These are phyloP conservation scores for Diaporthe humulicola DNA, from an alignment of 2,329 filamentous ascomycete genomes.

Conservation along the genomic window DNA sequence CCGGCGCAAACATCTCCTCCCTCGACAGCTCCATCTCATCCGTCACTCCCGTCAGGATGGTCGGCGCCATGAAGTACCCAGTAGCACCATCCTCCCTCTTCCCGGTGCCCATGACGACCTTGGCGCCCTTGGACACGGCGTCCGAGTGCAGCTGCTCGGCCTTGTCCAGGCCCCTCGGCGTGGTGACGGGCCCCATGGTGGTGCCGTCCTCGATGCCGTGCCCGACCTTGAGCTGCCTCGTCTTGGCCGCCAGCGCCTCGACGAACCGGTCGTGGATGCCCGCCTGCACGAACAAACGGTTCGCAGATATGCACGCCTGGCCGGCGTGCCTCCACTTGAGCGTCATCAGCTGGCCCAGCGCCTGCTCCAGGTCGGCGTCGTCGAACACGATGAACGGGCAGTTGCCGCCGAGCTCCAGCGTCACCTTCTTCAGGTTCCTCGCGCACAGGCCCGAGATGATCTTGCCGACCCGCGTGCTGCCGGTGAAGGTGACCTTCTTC, in stretches of 20 bases:
- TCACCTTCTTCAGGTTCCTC: constrained; percentile 75
- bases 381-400: constrained; percentile 76
- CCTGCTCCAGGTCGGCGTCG: constrained; percentile 75
- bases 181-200: constrained; percentile 53
- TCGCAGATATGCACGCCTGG: constrained; percentile 75
- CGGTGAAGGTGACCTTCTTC: constrained; percentile 82
- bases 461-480: constrained; percentile 77
- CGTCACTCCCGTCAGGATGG: constrained; percentile 70
- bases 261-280: constrained; percentile 74
- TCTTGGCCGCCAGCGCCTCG: constrained; percentile 55
- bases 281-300: constrained; percentile 74
- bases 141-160: constrained; percentile 46
- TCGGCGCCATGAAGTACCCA: constrained; percentile 78
- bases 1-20: constrained; percentile 44
- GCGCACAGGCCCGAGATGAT: constrained; percentile 75
- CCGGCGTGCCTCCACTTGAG: constrained; percentile 67
- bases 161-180: constrained; percentile 50
- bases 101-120: constrained; percentile 60
- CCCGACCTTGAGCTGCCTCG: constrained; percentile 41
- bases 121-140: constrained; percentile 42
- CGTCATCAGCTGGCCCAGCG: constrained; percentile 59
- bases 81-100: constrained; percentile 56
- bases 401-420: constrained; percentile 81
- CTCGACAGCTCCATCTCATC: constrained; percentile 42
- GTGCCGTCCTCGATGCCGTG: constrained; percentile 46